Percentiles rank a stretch among this genome's conserved stretches.
Conservation (phyloP, 345 rosid genomes). For the Zanthoxylum bungeanum region DNA sequence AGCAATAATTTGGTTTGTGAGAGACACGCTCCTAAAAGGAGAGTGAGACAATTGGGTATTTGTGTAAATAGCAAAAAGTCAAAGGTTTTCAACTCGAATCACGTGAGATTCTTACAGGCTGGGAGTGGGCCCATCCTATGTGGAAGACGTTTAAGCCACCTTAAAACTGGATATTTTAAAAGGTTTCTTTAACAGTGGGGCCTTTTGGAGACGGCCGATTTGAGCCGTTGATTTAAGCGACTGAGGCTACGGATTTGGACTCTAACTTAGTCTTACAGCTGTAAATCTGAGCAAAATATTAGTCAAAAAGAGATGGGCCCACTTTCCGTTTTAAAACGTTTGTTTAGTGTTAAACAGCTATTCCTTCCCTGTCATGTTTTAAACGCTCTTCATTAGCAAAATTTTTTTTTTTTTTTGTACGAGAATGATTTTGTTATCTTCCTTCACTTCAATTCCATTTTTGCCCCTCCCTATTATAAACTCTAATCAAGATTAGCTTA, state of each 20-base stretch:
- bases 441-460: background rate
- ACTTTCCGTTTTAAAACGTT: conserved; percentile 31
- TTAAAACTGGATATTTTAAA: conserved; percentile 16
- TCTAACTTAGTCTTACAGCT: conserved; percentile 27
- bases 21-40: conserved; percentile 15
- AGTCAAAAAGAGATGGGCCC: conserved; percentile 41
- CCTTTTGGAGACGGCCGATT: conserved; percentile 12
- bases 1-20: conserved; percentile 5
- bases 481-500: background rate
- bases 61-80: conserved; percentile 24
- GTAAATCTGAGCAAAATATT: conserved; percentile 26
- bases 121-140: conserved; percentile 47
- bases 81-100: conserved; percentile 39
- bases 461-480: background rate
- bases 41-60: background rate
- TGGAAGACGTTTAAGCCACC: conserved; percentile 39
- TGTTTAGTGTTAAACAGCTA: conserved; percentile 47
- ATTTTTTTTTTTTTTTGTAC: conserved; percentile 7
- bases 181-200: background rate
- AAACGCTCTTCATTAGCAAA: conserved; percentile 27
- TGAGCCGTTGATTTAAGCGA: conserved; percentile 36
- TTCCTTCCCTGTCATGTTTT: conserved; percentile 46
- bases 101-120: conserved; percentile 71
- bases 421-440: conserved; percentile 30
- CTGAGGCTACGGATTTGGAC: conserved; percentile 27